phyloP scores from a whole-genome alignment of 2,329 filamentous ascomycete species.

The Fusarium chlamydosporum region DNA sequence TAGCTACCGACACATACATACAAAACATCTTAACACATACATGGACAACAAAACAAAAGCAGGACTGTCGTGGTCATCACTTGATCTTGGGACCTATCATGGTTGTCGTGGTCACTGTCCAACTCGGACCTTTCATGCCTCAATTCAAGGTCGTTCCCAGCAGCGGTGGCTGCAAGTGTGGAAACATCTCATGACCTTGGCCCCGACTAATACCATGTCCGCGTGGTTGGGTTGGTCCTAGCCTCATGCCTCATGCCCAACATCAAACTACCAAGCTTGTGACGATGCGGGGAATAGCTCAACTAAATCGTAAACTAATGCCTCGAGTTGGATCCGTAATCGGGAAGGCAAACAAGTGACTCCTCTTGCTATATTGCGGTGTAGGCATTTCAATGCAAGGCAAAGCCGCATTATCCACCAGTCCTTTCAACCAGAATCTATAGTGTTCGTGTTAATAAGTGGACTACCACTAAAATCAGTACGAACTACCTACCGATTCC shows the following conservation, averaged over 20 bases:
- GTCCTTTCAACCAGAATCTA: background rate
- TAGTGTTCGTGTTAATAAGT: constrained; percentile 7
- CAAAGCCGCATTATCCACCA: background rate
- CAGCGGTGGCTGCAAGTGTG: constrained; percentile 9
- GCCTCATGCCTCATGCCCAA: constrained; percentile 39
- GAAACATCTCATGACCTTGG: constrained; percentile 40
- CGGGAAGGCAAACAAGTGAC: constrained; percentile 25
- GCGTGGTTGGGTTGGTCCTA: constrained; percentile 35
- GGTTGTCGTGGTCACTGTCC: too few species aligned
- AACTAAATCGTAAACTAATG: constrained; percentile 6
- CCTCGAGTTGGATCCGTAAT: constrained; percentile 24
- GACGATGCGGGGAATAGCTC: constrained; percentile 36
- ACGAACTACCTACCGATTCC: constrained; percentile 11
- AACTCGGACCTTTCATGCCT: background rate
- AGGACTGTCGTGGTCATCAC: constrained; percentile 22
- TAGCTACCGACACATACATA: background rate
- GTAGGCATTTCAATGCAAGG: constrained; percentile 14
- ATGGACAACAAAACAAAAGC: constrained; percentile 1
- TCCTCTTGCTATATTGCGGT: constrained; percentile 36
- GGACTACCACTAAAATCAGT: background rate
- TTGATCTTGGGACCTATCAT: constrained; percentile 15
- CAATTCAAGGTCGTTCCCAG: constrained; percentile 11
- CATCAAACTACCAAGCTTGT: constrained; percentile 24
- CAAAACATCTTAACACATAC: constrained; percentile 1
- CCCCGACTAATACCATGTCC: constrained; percentile 23